Conservation (phyloP, 2,329 filamentous ascomycete genomes). For the Aspergillus floridensis region DNA sequence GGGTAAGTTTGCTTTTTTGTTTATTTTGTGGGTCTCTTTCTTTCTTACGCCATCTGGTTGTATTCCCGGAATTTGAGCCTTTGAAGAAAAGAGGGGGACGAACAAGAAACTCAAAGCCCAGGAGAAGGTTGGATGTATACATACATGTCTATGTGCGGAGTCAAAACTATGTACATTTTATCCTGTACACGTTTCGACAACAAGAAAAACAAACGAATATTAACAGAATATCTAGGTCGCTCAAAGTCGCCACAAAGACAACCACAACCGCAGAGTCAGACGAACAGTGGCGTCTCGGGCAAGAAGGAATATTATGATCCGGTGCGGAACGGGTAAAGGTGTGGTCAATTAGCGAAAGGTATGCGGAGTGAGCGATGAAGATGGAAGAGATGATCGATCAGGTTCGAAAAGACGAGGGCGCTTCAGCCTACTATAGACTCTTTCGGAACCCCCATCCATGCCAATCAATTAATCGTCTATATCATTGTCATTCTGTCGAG, state of each 20-base stretch:
- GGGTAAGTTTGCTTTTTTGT: conserved; percentile 13
- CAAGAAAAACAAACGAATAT: not conserved
- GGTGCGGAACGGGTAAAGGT: conserved; percentile 34
- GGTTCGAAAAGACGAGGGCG: not conserved
- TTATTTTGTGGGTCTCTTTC: not conserved
- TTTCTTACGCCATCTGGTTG: not conserved
- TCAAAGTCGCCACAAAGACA: conserved; percentile 15
- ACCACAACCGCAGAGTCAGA: conserved; percentile 17
- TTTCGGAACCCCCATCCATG: not conserved
- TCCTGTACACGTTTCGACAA: not conserved
- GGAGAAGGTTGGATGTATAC: not conserved
- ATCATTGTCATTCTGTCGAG: conserved; percentile 1
- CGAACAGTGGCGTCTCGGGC: conserved; percentile 23
- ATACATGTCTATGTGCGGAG: not conserved
- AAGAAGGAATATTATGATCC: conserved; percentile 44
- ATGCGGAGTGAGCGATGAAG: not conserved
- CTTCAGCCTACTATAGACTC: not conserved
- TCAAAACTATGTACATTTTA: not conserved
- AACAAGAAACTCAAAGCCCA: too few species aligned
- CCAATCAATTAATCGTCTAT: conserved; percentile 1
- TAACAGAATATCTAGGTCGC: conserved; percentile 2
- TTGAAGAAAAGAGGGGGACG: too few species aligned
- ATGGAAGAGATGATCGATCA: not conserved
- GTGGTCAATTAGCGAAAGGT: too few species aligned
- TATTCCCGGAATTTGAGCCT: too few species aligned